Evolutionary conservation across 305 asterid species (phyloP), one percentile per base, ranked within the genome.

Genomic region (Fraxinus albicans): DNA sequence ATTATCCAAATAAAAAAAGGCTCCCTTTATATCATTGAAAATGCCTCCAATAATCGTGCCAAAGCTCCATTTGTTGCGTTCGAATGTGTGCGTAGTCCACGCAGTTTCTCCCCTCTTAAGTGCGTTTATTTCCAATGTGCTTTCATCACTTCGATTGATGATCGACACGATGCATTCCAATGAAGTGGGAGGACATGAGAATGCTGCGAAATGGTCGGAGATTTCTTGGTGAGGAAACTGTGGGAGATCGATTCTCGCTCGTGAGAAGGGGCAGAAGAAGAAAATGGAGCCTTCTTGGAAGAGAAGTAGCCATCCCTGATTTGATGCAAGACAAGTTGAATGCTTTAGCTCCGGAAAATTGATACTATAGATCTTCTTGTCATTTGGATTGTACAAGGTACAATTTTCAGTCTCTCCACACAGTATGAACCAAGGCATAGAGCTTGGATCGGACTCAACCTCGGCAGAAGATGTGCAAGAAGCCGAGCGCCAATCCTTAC

Each of bases 261-360:
- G 81, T 3, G 90, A 85, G 27, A 88, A 84, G 2, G 89, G 89
- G 87, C 86, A 83, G 60, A 85, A 88, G 80, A 88, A 88, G 78
- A 86, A 88, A 53, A 88, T 2, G 6, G 79, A 33, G 27, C 83
- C 83, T 6, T 77, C 60, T 63, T 79, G 80, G 27, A 29, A 80
- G 1, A 88, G 4, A 1, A 88, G 84, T 60, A 88, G 63, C 89
- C 90, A 88, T 13, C 89, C 87, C 8, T 79, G 80, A 10, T 78
- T 55, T 5, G 90, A 88, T 55, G 86, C 86, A 38, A 85, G 87
- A 25, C 87, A 85, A 81, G 78, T 79, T 2, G 87, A 73, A 33
- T 76, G 69, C 27, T 82, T 78, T 31, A 88, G 84, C 34, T 88
- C 90, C 0, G 90, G 87, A 9, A 88, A 80, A 44, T 84, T 40